Evolutionary conservation across 176 grass and related monocot genomes (phyloP).

Genomic region (Aegilops tauschii): DNA sequence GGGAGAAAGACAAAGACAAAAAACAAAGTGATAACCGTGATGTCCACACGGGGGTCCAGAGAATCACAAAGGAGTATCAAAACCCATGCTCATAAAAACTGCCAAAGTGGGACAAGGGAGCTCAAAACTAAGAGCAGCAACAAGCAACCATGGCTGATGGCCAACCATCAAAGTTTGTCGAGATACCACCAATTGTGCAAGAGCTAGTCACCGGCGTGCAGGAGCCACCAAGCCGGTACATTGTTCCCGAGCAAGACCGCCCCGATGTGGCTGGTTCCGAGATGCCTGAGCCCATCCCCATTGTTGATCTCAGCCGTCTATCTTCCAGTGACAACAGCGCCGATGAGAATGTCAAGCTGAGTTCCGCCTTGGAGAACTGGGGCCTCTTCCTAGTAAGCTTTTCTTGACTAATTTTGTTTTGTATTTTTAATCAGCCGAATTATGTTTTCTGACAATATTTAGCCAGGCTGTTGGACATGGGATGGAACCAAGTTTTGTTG

Average conservation of each 20-base stretch:
- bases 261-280: neutral
- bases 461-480: slow-evolving; percentile 48
- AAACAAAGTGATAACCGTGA: neutral
- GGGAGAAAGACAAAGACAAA: neutral
- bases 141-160: slow-evolving; percentile 16
- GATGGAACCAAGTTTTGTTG: slow-evolving; percentile 27
- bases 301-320: slow-evolving; percentile 48
- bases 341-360: slow-evolving; percentile 28
- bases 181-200: slow-evolving; percentile 37
- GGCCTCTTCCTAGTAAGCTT: slow-evolving; percentile 51
- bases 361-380: slow-evolving; percentile 25
- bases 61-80: neutral
- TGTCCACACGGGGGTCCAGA: neutral
- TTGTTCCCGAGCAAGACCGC: slow-evolving; percentile 13
- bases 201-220: slow-evolving; percentile 29
- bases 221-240: slow-evolving; percentile 40
- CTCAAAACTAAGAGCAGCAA: neutral
- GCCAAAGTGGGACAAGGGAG: neutral
- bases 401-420: too few relatives aligned
- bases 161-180: neutral
- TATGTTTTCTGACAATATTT: neutral
- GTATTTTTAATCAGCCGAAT: neutral
- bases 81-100: neutral
- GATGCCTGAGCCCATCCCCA: slow-evolving; percentile 24
- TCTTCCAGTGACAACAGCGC: neutral